A percentile compares a stretch with the other conserved stretches of the same genome.
Evolutionary conservation across 441 rosid genomes (phyloP).

Genomic region (Pelargonium citronellum): DNA sequence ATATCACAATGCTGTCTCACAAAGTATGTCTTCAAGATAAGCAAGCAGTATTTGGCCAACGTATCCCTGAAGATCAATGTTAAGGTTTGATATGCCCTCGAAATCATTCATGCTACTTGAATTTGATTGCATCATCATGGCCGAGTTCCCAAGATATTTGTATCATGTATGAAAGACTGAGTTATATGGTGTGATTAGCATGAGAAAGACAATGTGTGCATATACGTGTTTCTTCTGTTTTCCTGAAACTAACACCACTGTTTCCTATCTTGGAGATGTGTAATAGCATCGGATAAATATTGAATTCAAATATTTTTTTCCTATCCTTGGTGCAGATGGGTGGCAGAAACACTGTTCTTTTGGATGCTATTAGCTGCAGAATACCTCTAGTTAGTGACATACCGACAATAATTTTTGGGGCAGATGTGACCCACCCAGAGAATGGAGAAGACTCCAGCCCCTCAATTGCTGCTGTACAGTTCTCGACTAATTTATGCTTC

Average conservation of each 20-base stretch:
- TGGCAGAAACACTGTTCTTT: slow-evolving; percentile 88
- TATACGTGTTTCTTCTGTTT: neutral
- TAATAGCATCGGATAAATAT: neutral
- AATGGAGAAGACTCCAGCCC: slow-evolving; percentile 97
- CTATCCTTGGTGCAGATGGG: slow-evolving; percentile 63
- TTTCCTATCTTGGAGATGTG: neutral
- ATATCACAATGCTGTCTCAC: slow-evolving; percentile 88
- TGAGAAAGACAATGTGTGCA: neutral
- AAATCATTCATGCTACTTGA: neutral
- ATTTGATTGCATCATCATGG: neutral
- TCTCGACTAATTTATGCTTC: slow-evolving; percentile 10
- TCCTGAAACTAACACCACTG: neutral
- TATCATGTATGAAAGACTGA: neutral
- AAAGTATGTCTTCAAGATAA: slow-evolving; percentile 80
- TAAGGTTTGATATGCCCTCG: slow-evolving; percentile 45
- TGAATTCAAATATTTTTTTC: neutral
- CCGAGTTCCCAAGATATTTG: neutral
- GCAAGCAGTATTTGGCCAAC: slow-evolving; percentile 84
- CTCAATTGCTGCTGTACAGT: slow-evolving; percentile 82
- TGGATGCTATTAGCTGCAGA: slow-evolving; percentile 90
- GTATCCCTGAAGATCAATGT: slow-evolving; percentile 84
- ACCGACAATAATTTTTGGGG: slow-evolving; percentile 95
- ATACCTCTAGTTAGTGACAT: slow-evolving; percentile 90
- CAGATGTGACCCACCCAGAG: slow-evolving; percentile 96
- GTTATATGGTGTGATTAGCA: neutral